These are phyloP conservation scores for Colletotrichum eremochloae DNA, from an alignment of 2,329 filamentous ascomycete genomes.

Conservation along the genomic window DNA sequence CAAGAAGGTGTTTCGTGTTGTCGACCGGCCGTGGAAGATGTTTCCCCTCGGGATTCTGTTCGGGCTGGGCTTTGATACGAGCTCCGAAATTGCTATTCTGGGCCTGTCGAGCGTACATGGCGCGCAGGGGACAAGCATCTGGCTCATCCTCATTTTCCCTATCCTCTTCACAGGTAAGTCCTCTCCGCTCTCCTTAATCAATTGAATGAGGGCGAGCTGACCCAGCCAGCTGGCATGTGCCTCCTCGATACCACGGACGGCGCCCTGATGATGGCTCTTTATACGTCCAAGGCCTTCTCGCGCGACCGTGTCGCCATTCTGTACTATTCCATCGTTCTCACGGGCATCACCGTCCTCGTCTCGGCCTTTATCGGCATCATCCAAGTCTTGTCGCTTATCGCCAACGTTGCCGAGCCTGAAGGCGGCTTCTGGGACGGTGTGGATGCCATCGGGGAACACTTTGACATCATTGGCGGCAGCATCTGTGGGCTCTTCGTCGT, in stretches of 20 bases:
- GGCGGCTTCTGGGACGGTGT: constrained; percentile 95
- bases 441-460: constrained; percentile 80
- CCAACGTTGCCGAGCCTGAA: constrained; percentile 79
- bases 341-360: constrained; percentile 84
- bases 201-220: constrained; percentile 22
- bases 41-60: constrained; percentile 91
- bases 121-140: constrained; percentile 87
- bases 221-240: constrained; percentile 84
- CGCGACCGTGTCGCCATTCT: constrained; percentile 89
- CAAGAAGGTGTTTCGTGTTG: constrained; percentile 80
- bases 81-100: constrained; percentile 90
- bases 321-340: constrained; percentile 93
- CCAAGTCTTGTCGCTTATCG: constrained; percentile 83
- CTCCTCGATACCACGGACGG: constrained; percentile 93
- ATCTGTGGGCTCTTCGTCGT: constrained; percentile 90
- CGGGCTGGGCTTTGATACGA: constrained; percentile 95
- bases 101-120: constrained; percentile 92
- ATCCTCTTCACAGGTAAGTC: constrained; percentile 83
- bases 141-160: constrained; percentile 94
- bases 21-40: constrained; percentile 92
- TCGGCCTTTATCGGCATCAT: constrained; percentile 88
- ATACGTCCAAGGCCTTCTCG: constrained; percentile 83
- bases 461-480: constrained; percentile 85
- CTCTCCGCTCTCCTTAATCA: neutral
- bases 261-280: constrained; percentile 94